These are phyloP conservation scores for Candida pini DNA, from an alignment of 805 yeast genomes.

Conservation along the genomic window DNA sequence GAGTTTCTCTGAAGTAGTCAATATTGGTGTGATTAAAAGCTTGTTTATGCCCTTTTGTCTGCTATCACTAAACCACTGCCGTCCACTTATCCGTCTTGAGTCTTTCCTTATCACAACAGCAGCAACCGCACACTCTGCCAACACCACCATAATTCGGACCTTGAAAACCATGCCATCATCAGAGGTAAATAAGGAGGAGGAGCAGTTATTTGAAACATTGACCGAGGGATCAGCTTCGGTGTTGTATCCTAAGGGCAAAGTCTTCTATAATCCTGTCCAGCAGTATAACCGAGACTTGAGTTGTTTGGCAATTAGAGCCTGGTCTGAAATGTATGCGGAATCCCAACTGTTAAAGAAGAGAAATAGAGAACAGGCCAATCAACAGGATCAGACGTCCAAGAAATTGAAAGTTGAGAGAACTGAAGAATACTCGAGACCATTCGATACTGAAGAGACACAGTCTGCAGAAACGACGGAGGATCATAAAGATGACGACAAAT, in stretches of 20 bases:
- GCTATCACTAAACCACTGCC: too few relatives aligned
- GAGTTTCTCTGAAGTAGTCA: too few relatives aligned
- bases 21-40: too few relatives aligned
- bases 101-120: neutral
- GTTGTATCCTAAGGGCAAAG: constrained; percentile 77
- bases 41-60: too few relatives aligned
- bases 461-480: constrained; percentile 15
- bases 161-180: too few relatives aligned
- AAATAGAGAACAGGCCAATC: constrained; percentile 18
- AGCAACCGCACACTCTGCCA: too few relatives aligned
- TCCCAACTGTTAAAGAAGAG: constrained; percentile 26
- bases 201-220: constrained; percentile 23
- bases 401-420: constrained; percentile 8
- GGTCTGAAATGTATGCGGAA: constrained; percentile 59
- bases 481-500: constrained; percentile 4
- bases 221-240: constrained; percentile 83
- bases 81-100: too few relatives aligned
- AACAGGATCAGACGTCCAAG: constrained; percentile 14
- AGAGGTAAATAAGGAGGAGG: neutral
- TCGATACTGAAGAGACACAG: constrained; percentile 3
- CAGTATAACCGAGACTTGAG: constrained; percentile 94
- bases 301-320: constrained; percentile 78
- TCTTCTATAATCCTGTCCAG: constrained; percentile 94
- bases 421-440: constrained; percentile 4
- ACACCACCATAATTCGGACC: too few relatives aligned